Base-by-base conservation (phyloP, 108 stramenopile species). In the Nitzschia sp. region DNA sequence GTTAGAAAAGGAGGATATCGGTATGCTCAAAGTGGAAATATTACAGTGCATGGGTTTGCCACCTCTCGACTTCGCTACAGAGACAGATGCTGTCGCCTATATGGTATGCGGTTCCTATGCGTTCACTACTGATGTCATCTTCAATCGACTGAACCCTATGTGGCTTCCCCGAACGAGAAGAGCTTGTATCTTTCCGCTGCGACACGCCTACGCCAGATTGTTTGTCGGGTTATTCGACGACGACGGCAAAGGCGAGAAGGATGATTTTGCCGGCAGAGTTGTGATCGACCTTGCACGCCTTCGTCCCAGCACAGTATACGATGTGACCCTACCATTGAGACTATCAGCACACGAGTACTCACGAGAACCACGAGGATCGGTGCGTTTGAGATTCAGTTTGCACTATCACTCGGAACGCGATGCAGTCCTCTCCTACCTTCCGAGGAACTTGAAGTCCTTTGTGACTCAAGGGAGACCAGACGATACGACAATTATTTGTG, bases 211-310 rank as follows among this genome's bases (percentile, higher is more conserved):
- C 50, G 83, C 83, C 40, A 67, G 75, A 40, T 54, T 85, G 39
- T 86, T 66, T 59, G 81, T 78, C 14, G 88, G 83, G 12, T 81
- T 89, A 8, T 89, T 89, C 52, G 88, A 89, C 63, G 83, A 89
- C 57, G 88, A 89, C 65, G 82, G 78, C 12, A 48, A 71, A 9
- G 51, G 64, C 15, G 52, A 69, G 37, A 75, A 86, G 41, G 87
- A 88, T 82, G 85, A 86, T 55, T 86, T 86, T 71, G 85, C 85
- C 17, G 88, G 88, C 0, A 80, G 84, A 15, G 82, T 89, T 10
- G 83, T 79, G 11, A 25, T 89, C 10, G 82, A 86, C 48, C 25
- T 89, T 38, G 61, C 83, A 34, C 70, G 68, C 19, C 57, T 82
- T 38, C 80, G 88, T 17, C 85, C 88, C 9, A 69, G 59, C 41